Conservation (phyloP, 768 basidiomycete genomes). For the Tulasnella calospora region DNA sequence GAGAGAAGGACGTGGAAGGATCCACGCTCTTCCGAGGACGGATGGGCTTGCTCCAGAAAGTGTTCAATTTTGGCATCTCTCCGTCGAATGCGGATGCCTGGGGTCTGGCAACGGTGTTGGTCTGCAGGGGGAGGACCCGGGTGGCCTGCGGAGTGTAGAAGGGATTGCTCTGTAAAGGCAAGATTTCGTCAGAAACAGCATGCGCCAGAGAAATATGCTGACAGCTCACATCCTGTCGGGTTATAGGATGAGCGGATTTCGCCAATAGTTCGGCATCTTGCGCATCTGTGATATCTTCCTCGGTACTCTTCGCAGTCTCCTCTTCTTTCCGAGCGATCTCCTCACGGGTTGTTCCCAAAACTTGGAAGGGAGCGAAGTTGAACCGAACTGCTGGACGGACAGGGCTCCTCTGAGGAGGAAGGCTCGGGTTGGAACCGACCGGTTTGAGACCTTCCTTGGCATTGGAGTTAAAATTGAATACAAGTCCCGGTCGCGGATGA, state of each 20-base stretch:
- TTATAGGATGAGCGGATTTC: not conserved
- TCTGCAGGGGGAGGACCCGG: not conserved
- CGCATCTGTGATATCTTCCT: not conserved
- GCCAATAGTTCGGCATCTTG: not conserved
- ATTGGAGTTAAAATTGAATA: not conserved
- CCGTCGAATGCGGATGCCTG: not conserved
- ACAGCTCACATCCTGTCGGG: not conserved
- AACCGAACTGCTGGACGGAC: not conserved
- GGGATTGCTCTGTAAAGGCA: not conserved
- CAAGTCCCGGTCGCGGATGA: not conserved
- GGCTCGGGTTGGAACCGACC: not conserved
- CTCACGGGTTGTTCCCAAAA: not conserved
- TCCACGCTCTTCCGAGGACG: not conserved
- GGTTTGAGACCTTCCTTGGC: not conserved
- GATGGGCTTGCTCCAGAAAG: not conserved
- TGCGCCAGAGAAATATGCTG: not conserved
- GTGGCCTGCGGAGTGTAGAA: conserved; percentile 5
- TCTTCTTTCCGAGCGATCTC: not conserved
- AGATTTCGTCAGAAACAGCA: not conserved
- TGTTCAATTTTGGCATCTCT: not conserved
- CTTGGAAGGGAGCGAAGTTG: not conserved
- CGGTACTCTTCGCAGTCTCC: not conserved
- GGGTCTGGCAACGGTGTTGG: conserved; percentile 8
- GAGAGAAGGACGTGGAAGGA: not conserved
- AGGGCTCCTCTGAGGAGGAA: not conserved